phyloP scores from a whole-genome alignment of 352 stramenopile species.

The Phytophthora pisi region DNA sequence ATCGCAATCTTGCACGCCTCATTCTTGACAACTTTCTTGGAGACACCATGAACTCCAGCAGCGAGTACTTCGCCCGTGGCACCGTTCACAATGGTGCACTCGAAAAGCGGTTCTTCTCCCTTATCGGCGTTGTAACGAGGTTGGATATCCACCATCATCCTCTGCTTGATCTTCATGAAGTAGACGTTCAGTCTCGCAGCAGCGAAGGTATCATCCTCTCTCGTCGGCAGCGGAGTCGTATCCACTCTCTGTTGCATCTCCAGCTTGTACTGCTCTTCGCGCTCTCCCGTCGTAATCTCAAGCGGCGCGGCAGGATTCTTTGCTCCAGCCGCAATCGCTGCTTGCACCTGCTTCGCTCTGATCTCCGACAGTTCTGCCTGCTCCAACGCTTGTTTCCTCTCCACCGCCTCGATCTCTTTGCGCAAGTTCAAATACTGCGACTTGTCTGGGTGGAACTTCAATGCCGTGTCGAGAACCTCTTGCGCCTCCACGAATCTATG shows the following conservation, averaged over 20 bases:
- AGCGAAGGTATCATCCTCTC: conserved; percentile 73
- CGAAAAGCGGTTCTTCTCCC: conserved; percentile 67
- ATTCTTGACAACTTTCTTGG: conserved; percentile 79
- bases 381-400: conserved; percentile 34
- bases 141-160: conserved; percentile 54
- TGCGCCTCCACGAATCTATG: conserved; percentile 57
- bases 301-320: conserved; percentile 12
- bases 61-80: conserved; percentile 47
- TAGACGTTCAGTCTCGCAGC: conserved; percentile 59
- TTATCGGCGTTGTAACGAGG: conserved; percentile 50
- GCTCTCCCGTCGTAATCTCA: conserved; percentile 40
- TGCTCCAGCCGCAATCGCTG: conserved; percentile 11
- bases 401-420: conserved; percentile 48
- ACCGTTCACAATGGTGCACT: conserved; percentile 56
- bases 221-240: conserved; percentile 45
- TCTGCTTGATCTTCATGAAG: conserved; percentile 70
- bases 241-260: conserved; percentile 42
- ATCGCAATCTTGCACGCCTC: conserved; percentile 65
- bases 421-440: conserved; percentile 52
- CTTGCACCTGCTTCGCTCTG: conserved; percentile 36
- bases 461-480: conserved; percentile 42
- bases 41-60: conserved; percentile 54
- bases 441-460: conserved; percentile 52
- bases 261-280: conserved; percentile 44
- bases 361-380: conserved; percentile 41